Base-by-base conservation (phyloP, 495 filamentous ascomycete species). In the Tuber brumale region DNA sequence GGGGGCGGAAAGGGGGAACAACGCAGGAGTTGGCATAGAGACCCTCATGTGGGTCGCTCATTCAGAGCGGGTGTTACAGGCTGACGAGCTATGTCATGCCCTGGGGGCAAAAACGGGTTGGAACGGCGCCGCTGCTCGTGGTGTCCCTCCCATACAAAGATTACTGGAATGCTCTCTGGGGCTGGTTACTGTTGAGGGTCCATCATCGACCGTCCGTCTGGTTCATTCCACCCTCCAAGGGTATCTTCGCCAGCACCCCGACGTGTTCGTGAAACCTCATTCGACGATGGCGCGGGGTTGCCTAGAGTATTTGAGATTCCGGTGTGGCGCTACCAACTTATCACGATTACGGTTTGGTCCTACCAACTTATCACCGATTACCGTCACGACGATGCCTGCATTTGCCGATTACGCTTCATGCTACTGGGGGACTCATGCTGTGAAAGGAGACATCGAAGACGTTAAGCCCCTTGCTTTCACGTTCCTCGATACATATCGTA, bases 381-480 rank as follows among this genome's bases (percentile, higher is more conserved):
- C 27, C 4, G 35, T 66, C 27, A 0, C 3, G 31, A 66, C 4
- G 57, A 35, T 35, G 57, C 57, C 57, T 35, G 27, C 14, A 66
- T 19, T 66, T 35, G 57, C 57, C 57, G 12, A 66, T 18, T 66
- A 66, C 27, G 57, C 57, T 35, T 66, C 57, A 4, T 66, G 57
- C 57, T 66, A 66, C 57, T 66, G 57, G 57, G 57, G 57, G 27
- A 35, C 35, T 66, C 57, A 66, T 66, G 57, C 57, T 66, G 18
- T 31, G n/a, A 35, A 66, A 35, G 57, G 57, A 35, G 18, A 35
- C 3, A 66, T 66, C 3, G 57, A 35, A 35, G 57, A 35, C 27
- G 57, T 66, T 66, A 66, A 35, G 5, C 14, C 14, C 27, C 14
- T 19, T 31, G 57, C 57, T 2, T 19, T 66, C 57, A 6, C 14